Base-by-base conservation (phyloP, 805 yeast species). In the Candida railenensis region DNA sequence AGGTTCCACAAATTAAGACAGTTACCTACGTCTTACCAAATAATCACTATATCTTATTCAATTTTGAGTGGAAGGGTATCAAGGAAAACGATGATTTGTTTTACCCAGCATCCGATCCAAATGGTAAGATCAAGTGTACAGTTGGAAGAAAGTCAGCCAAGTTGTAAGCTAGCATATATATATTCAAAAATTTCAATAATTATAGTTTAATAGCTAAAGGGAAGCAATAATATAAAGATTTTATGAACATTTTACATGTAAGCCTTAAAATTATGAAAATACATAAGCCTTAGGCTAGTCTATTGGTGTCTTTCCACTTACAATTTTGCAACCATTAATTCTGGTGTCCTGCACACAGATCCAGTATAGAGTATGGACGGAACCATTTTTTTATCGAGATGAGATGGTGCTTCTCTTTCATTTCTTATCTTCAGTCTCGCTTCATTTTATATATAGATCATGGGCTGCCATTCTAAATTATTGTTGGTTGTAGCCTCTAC, bases 81-180 rank as follows among this genome's bases (percentile, higher is more conserved):
- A 74, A 78, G 56, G 85, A 86, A 65, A 88, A 90, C 58, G 83
- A 86, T 49, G 95, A 87, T 58, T 77, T 91, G 54, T 90, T 84
- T 69, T 89, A 90, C 65, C 97, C 97, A 55, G 75, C 89, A 34
- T 82, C 95, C 48, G 92, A 91, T 71, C 97, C 97, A 59, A 90
- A 88, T 63, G 97, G 97, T 42, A 80, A 87, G 67, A 91, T 91
- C 67, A 86, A 84, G 66, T 85, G 89, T 65, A 87, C 91, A 15
- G 96, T 91, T 54, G 86, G 83, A 46, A 85, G 97, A 69, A 62
- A 62, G 41, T 57, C 51, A 11, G 66, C 67, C 21, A 78, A 81
- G 62, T 68, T 85, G 47, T 88, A 80, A 66, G 22, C n/a, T 5
- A n/a, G n/a, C n/a, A n/a, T n/a, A n/a, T n/a, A n/a, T n/a, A 14